These are phyloP conservation scores for Mycotypha africana DNA, from an alignment of 371 early-diverging fungal species.

Conservation along the genomic window DNA sequence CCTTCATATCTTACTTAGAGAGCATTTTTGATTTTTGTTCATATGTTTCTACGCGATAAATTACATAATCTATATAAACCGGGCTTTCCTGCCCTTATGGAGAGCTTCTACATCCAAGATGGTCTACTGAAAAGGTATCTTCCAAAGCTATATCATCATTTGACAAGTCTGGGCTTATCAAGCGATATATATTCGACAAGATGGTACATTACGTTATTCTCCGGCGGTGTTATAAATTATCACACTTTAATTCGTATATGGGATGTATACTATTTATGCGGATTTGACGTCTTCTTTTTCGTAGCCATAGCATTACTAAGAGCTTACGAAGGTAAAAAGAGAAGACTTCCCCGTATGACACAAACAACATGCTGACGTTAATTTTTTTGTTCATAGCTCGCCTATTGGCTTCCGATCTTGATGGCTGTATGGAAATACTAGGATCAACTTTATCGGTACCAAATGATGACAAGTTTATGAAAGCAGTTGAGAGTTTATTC, in stretches of 20 bases:
- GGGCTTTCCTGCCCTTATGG: slow-evolving; percentile 59
- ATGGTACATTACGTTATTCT: slow-evolving; percentile 63
- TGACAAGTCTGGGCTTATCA: slow-evolving; percentile 42
- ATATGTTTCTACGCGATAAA: slow-evolving; percentile 48
- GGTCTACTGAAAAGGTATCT: slow-evolving; percentile 41
- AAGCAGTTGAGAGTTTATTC: slow-evolving; percentile 32
- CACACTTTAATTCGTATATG: slow-evolving; percentile 57
- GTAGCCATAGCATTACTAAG: slow-evolving; percentile 52
- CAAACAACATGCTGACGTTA: not conserved
- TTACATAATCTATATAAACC: slow-evolving; percentile 54
- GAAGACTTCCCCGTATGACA: too few relatives aligned
- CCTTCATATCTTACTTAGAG: slow-evolving; percentile 1
- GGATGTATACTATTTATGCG: slow-evolving; percentile 54
- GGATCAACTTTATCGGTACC: slow-evolving; percentile 48
- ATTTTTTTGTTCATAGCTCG: slow-evolving; percentile 17
- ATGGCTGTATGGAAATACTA: slow-evolving; percentile 46
- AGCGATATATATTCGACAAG: slow-evolving; percentile 55
- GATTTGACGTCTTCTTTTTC: slow-evolving; percentile 56
- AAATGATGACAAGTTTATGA: slow-evolving; percentile 47
- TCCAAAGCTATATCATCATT: slow-evolving; percentile 42
- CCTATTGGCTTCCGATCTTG: slow-evolving; percentile 39
- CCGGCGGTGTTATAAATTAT: slow-evolving; percentile 53
- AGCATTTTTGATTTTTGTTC: slow-evolving; percentile 44
- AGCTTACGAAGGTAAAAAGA: slow-evolving; percentile 46
- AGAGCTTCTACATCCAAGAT: slow-evolving; percentile 61